Conservation (phyloP, 306 rosid species). For the Mucuna pruriens region DNA sequence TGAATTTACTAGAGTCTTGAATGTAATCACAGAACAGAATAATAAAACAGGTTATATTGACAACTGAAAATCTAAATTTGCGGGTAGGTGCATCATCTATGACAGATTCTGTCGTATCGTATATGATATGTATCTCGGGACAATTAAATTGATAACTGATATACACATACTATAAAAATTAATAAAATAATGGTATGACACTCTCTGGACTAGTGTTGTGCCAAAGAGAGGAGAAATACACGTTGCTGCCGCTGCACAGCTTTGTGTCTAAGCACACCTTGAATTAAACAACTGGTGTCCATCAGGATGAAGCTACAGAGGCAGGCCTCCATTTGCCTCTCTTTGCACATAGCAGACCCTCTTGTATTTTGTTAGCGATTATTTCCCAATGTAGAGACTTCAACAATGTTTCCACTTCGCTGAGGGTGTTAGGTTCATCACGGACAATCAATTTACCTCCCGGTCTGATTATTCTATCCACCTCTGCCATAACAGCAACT, state of each 20-base stretch:
- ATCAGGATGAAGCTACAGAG: slow-evolving; percentile 56
- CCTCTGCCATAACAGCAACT: slow-evolving; percentile 76
- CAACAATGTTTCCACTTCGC: slow-evolving; percentile 71
- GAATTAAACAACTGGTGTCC: slow-evolving; percentile 22
- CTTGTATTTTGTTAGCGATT: slow-evolving; percentile 64
- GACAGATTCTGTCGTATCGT: background rate
- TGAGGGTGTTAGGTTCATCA: slow-evolving; percentile 68
- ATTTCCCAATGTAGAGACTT: slow-evolving; percentile 94
- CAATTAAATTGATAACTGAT: slow-evolving; percentile 11
- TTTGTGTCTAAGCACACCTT: slow-evolving; percentile 20
- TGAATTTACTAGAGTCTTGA: background rate
- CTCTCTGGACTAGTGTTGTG: slow-evolving; percentile 1
- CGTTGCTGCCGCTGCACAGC: slow-evolving; percentile 31
- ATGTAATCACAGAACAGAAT: slow-evolving; percentile 11
- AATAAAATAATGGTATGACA: slow-evolving; percentile 3
- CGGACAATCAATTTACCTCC: slow-evolving; percentile 81
- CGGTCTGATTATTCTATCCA: slow-evolving; percentile 84
- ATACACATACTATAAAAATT: background rate
- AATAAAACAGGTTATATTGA: slow-evolving; percentile 20
- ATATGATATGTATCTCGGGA: background rate
- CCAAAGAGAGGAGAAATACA: slow-evolving; percentile 11
- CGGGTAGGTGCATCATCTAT: slow-evolving; percentile 12
- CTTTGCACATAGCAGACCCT: slow-evolving; percentile 80
- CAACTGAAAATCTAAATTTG: slow-evolving; percentile 34
- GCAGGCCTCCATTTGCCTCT: too few species aligned